Evolutionary conservation across 495 filamentous ascomycete genomes (phyloP).

Genomic region (Daldinia vernicosa): DNA sequence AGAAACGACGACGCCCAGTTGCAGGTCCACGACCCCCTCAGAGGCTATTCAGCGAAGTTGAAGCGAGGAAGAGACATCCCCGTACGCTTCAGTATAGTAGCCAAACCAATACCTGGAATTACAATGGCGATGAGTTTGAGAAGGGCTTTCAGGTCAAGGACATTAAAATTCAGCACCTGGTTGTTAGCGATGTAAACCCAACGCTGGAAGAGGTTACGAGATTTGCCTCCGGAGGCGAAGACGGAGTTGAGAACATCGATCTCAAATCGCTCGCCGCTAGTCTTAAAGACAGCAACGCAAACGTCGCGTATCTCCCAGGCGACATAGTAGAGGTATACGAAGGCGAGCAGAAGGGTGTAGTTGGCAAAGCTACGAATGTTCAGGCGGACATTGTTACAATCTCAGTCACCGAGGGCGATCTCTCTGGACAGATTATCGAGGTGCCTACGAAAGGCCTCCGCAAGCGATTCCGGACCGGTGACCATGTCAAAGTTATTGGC

Average conservation of each 20-base stretch:
- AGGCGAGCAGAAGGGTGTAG: slow-evolving; percentile 92
- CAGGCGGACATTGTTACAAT: slow-evolving; percentile 91
- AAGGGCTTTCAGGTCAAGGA: slow-evolving; percentile 95
- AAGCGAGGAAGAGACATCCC: slow-evolving; percentile 87
- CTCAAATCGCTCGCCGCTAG: slow-evolving; percentile 87
- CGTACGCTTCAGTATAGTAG: slow-evolving; percentile 72
- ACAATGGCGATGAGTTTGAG: slow-evolving; percentile 85
- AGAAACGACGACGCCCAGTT: slow-evolving; percentile 80
- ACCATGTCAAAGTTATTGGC: slow-evolving; percentile 98
- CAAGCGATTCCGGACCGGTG: slow-evolving; percentile 91
- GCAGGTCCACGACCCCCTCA: slow-evolving; percentile 79
- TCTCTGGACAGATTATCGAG: slow-evolving; percentile 86
- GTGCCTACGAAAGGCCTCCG: slow-evolving; percentile 92
- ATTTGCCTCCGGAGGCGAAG: slow-evolving; percentile 87
- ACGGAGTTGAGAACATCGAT: slow-evolving; percentile 93
- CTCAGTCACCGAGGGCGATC: slow-evolving; percentile 81
- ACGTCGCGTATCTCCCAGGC: slow-evolving; percentile 85
- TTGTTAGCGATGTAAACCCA: slow-evolving; percentile 88
- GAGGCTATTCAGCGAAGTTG: slow-evolving; percentile 89
- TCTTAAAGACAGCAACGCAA: slow-evolving; percentile 77
- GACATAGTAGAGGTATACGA: slow-evolving; percentile 96
- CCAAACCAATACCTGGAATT: slow-evolving; percentile 78
- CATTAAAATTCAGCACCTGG: slow-evolving; percentile 84
- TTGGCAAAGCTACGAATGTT: slow-evolving; percentile 87
- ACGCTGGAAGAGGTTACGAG: slow-evolving; percentile 93